Evolutionary conservation across 2,329 filamentous ascomycete genomes (phyloP).

Genomic region (Talaromyces sp.): DNA sequence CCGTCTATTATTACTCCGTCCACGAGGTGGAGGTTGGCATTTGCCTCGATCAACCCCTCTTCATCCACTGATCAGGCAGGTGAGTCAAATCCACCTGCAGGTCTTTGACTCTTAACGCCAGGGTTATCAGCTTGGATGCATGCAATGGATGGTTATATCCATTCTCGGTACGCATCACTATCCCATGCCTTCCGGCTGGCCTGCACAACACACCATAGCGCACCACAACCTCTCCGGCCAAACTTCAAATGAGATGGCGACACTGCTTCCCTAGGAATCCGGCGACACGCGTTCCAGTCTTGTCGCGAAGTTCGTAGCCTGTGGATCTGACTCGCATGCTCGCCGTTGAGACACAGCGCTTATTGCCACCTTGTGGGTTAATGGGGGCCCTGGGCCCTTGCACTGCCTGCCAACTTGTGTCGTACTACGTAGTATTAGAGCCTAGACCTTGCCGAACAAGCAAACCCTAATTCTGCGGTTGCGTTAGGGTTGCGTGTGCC

Average conservation of each 20-base stretch:
- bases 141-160: too few relatives aligned
- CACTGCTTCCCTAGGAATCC: not conserved
- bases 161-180: not conserved
- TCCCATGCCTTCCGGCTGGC: not conserved
- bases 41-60: not conserved
- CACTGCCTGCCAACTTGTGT: not conserved
- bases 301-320: not conserved
- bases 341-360: not conserved
- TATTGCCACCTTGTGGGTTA: not conserved
- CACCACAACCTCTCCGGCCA: not conserved
- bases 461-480: not conserved
- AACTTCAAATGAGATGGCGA: not conserved
- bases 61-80: not conserved
- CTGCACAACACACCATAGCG: not conserved
- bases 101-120: not conserved
- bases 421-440: too few relatives aligned
- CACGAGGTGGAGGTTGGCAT: not conserved
- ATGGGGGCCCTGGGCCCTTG: not conserved
- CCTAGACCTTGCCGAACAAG: not conserved
- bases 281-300: slow-evolving; percentile 5
- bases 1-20: slow-evolving; percentile 3
- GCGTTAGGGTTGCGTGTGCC: not conserved
- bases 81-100: not conserved
- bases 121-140: not conserved
- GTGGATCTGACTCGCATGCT: not conserved